Evolutionary conservation across 768 basidiomycete genomes (phyloP), one percentile per base, ranked within the genome.

Genomic region (Gloeophyllum trabeum): DNA sequence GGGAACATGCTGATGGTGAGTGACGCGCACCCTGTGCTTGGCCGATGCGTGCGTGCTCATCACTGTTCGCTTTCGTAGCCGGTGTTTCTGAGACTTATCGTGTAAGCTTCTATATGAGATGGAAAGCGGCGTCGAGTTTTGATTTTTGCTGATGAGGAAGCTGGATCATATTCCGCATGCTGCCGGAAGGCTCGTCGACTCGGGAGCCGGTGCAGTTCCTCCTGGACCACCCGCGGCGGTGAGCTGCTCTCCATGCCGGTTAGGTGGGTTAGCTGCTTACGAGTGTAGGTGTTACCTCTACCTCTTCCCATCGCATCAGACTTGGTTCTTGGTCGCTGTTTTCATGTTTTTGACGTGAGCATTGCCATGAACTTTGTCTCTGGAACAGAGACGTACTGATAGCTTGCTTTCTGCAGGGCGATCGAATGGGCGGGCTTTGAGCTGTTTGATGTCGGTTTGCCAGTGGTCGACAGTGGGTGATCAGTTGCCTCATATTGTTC

Each of bases 1-100:
- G 85, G 85, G 14, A 88, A 88, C 52, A 83, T 81, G 47, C 82
- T 79, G 1, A 64, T 81, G 56, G 81, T 83, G 43, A 51, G 78
- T 67, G 20, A 7, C 36, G 20, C 36, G 12, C 20, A 7, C 28
- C 28, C 10, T 7, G 7, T 30, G 28, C 28, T 16, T 30, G n/a
- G n/a, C n/a, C n/a, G n/a, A n/a, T n/a, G n/a, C n/a, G n/a, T n/a
- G n/a, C 28, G 28, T 30, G 10, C 3, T 38, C 23, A 18, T 47
- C 21, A 35, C 43, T 36, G 7, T 6, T 2, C 42, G 45, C 38
- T 28, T 23, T 10, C 43, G 4, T 43, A 79, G 75, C 77, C 79
- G 4, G 67, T 80, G 20, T 73, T 81, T 78, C 81, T 86, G 14
- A 73, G 84, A 3, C 61, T 79, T 10, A 51, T 69, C 38, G 80